Percentiles rank a stretch among this genome's conserved stretches.
phyloP scores from a whole-genome alignment of 495 filamentous ascomycete species.

The Elaphomyces granulatus region DNA sequence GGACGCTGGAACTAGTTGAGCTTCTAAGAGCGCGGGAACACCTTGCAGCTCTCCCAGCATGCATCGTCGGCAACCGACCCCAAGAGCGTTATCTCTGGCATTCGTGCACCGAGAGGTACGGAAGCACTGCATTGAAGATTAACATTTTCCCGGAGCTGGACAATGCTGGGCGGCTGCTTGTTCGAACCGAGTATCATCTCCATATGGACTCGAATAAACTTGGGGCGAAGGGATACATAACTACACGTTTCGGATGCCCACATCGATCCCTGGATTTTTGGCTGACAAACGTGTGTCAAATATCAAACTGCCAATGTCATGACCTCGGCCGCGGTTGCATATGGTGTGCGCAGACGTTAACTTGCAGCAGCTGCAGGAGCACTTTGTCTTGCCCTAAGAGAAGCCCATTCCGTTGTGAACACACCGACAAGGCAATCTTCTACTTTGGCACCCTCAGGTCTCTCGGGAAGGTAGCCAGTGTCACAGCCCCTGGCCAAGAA shows the following conservation, averaged over 20 bases:
- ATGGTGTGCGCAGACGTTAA: slow-evolving; percentile 27
- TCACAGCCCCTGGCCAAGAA: slow-evolving; percentile 16
- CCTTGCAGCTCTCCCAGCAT: slow-evolving; percentile 15
- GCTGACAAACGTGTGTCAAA: slow-evolving; percentile 31
- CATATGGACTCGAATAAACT: slow-evolving; percentile 25
- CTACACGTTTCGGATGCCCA: slow-evolving; percentile 32
- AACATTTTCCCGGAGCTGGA: slow-evolving; percentile 28
- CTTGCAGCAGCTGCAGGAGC: slow-evolving; percentile 28
- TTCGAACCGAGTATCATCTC: slow-evolving; percentile 31
- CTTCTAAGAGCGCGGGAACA: slow-evolving; percentile 21
- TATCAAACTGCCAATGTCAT: slow-evolving; percentile 26
- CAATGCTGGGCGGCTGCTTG: slow-evolving; percentile 18
- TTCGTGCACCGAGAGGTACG: slow-evolving; percentile 30
- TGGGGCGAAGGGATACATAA: slow-evolving; percentile 30
- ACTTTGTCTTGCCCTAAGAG: slow-evolving; percentile 26
- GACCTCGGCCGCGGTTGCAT: slow-evolving; percentile 22
- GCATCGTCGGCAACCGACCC: slow-evolving; percentile 17
- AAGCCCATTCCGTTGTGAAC: slow-evolving; percentile 18
- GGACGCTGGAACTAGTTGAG: slow-evolving; percentile 26
- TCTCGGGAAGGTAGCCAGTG: slow-evolving; percentile 18
- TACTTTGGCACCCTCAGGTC: slow-evolving; percentile 28
- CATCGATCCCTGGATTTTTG: slow-evolving; percentile 34
- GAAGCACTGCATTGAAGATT: slow-evolving; percentile 23
- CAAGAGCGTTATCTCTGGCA: slow-evolving; percentile 31
- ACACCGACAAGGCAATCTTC: slow-evolving; percentile 19